Evolutionary conservation across 768 basidiomycete species (phyloP).

Genomic region (Termitomyces sp.): DNA sequence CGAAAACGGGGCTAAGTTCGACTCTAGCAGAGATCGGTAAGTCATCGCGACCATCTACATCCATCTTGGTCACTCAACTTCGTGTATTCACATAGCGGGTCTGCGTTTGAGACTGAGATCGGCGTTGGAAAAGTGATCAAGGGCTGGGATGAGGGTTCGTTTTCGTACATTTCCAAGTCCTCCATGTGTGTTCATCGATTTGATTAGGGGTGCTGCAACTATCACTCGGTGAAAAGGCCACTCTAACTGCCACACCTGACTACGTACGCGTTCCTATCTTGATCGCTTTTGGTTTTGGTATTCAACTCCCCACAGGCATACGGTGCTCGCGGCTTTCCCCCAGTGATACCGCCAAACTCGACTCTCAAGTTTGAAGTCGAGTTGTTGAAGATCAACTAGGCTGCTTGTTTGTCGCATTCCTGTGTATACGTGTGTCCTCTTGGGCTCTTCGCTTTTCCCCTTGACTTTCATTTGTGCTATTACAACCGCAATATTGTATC

Average conservation of each 20-base stretch:
- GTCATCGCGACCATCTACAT: conserved; percentile 16
- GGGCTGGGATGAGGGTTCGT: conserved; percentile 86
- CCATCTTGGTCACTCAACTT: neutral
- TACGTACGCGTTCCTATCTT: conserved; percentile 44
- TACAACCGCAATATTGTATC: conserved; percentile 24
- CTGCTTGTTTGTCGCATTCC: conserved; percentile 1
- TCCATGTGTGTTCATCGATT: conserved; percentile 16
- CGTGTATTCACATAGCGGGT: conserved; percentile 31
- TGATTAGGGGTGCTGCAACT: conserved; percentile 66
- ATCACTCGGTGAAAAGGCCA: conserved; percentile 71
- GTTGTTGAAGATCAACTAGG: conserved; percentile 59
- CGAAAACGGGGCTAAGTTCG: conserved; percentile 55
- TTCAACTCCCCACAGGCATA: conserved; percentile 46
- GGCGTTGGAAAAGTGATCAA: conserved; percentile 81
- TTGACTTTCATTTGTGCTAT: conserved; percentile 17
- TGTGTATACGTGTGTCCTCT: conserved; percentile 7
- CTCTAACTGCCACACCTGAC: conserved; percentile 64
- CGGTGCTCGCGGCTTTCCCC: conserved; percentile 68
- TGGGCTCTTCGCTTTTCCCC: conserved; percentile 11
- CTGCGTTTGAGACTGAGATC: conserved; percentile 64
- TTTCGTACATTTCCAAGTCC: neutral
- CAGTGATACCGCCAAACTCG: conserved; percentile 72
- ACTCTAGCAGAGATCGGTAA: conserved; percentile 75
- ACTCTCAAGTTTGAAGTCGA: conserved; percentile 82
- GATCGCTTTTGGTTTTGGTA: neutral